phyloP scores from a whole-genome alignment of 192 early-diverging fungal genomes.

The Obelidium mucronatum region DNA sequence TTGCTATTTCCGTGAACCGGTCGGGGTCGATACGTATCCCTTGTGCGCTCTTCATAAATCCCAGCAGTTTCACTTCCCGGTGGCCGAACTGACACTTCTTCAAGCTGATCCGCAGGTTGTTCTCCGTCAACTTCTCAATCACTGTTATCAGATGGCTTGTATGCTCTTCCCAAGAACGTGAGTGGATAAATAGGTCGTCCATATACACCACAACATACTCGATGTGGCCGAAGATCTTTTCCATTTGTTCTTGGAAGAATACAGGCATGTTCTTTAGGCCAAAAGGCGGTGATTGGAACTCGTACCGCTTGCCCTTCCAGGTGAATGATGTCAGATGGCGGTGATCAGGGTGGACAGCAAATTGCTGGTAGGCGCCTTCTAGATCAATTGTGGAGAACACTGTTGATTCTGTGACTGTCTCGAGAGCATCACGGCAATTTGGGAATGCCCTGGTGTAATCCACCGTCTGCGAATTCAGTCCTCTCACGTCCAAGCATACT shows the following conservation, averaged over 20 bases:
- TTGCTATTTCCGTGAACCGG: not conserved
- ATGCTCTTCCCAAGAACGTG: not conserved
- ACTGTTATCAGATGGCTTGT: not conserved
- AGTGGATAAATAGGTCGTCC: conserved; percentile 13
- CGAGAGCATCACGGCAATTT: not conserved
- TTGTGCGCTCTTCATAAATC: conserved; percentile 12
- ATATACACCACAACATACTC: no score
- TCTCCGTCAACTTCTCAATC: not conserved
- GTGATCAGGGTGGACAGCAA: not conserved
- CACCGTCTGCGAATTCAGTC: not conserved
- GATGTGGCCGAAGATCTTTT: no score
- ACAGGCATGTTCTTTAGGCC: not conserved
- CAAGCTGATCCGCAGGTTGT: conserved; percentile 2
- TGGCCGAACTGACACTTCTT: not conserved
- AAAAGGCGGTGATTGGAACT: conserved; percentile 6
- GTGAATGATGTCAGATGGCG: not conserved
- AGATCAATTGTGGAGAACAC: conserved; percentile 6
- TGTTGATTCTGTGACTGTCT: not conserved
- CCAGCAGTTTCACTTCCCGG: not conserved
- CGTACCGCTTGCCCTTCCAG: not conserved
- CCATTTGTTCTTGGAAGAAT: no score
- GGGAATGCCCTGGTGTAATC: not conserved
- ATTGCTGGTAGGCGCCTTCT: conserved; percentile 10
- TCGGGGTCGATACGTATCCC: not conserved
- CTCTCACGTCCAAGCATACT: not conserved